phyloP scores from a whole-genome alignment of 1,284 basidiomycete species.

The Rhodotorula sp. region DNA sequence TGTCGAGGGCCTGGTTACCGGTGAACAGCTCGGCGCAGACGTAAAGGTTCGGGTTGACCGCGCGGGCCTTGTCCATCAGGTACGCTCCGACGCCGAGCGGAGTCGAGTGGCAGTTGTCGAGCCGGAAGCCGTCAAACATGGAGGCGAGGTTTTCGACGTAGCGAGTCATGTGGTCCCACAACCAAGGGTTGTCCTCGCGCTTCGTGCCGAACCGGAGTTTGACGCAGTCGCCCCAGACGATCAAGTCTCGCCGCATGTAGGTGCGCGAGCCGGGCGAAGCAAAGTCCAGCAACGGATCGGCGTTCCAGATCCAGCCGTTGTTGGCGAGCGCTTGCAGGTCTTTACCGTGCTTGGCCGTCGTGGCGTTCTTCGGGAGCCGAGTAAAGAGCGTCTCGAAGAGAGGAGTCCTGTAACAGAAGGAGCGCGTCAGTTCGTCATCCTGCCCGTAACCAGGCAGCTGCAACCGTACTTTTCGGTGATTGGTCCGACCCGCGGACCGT shows the following conservation, averaged over 20 bases:
- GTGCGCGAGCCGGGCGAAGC: constrained; percentile 93
- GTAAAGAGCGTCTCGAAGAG: constrained; percentile 89
- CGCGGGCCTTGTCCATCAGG: constrained; percentile 86
- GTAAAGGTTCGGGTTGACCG: constrained; percentile 85
- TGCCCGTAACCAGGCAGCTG: not conserved
- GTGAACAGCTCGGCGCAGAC: constrained; percentile 97
- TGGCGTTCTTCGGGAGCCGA: constrained; percentile 60
- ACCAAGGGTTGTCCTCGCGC: constrained; percentile 81
- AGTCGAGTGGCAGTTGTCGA: constrained; percentile 98
- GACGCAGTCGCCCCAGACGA: constrained; percentile 97
- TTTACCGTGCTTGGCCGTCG: constrained; percentile 63
- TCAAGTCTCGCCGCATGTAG: constrained; percentile 91
- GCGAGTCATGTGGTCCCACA: constrained; percentile 89
- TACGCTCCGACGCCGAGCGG: constrained; percentile 87
- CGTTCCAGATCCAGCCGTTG: constrained; percentile 99
- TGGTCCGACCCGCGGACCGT: constrained; percentile 80
- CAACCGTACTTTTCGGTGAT: constrained; percentile 67
- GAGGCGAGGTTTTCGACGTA: constrained; percentile 77
- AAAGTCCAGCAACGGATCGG: constrained; percentile 91
- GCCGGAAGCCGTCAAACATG: constrained; percentile 89
- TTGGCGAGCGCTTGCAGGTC: constrained; percentile 79
- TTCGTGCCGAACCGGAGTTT: constrained; percentile 86
- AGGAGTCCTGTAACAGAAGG: constrained; percentile 59
- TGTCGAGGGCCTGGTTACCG: constrained; percentile 88
- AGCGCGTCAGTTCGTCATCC: not conserved